Conservation (phyloP, 192 early-diverging fungal genomes). For the Coemansia brasiliensis region DNA sequence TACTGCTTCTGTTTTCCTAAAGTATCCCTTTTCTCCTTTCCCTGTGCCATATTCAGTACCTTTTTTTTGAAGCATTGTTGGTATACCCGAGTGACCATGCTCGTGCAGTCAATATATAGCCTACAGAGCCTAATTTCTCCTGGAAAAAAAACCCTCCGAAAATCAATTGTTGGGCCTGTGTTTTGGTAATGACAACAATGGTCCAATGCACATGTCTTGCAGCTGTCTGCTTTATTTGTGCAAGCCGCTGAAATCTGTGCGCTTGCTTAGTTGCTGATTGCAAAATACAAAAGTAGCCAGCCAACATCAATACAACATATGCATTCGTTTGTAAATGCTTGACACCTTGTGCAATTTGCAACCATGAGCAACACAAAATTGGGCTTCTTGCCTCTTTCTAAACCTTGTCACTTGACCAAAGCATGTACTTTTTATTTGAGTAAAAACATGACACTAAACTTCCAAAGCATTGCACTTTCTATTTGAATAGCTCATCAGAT, state of each 20-base stretch:
- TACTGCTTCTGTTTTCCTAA: not conserved
- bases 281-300: slow-evolving; percentile 1
- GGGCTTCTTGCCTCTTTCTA: no score
- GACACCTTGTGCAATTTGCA: not conserved
- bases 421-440: not conserved
- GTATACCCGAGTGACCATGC: no score
- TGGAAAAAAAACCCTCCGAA: not conserved
- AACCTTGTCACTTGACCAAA: not conserved
- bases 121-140: no score
- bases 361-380: no score
- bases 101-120: no score
- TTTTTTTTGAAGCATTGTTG: not conserved
- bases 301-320: no score
- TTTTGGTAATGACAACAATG: slow-evolving; percentile 8
- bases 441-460: slow-evolving; percentile 12
- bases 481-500: slow-evolving; percentile 37
- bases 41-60: not conserved
- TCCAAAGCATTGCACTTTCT: no score
- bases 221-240: not conserved
- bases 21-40: not conserved
- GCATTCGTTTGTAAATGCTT: not conserved
- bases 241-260: slow-evolving; percentile 4
- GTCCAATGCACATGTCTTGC: not conserved
- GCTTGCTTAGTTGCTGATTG: not conserved
- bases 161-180: slow-evolving; percentile 8